Evolutionary conservation across 257 asterid genomes (phyloP), one percentile per base, ranked within the genome.

Genomic region (Mentha longifolia): DNA sequence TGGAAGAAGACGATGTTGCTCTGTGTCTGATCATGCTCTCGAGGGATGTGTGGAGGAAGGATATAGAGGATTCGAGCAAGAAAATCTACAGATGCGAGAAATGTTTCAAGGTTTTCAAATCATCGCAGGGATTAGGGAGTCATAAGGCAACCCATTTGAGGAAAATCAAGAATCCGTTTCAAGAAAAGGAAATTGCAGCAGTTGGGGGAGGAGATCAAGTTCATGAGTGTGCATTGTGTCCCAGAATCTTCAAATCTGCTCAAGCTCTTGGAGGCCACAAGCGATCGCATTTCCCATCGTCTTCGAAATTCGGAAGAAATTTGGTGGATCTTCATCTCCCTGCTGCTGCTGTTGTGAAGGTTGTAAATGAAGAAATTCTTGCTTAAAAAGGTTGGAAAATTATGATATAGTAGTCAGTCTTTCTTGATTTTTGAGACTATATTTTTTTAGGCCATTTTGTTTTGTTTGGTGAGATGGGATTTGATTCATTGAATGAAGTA

Each of bases 251-350:
- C 51, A 81, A 64, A 71, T 85, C 95, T 33, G 88, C 84, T 41
- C 91, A 88, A 66, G 94, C 94, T 37, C 80, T 87, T 7, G 94
- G 94, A 20, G 95, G 95, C 62, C 95, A 85, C 79, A 86, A 88
- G 47, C 81, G 88, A 65, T 83, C 88, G 72, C 89, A 88, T 76
- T 13, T 78, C 22, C 39, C 43, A 30, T 28, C n/a, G n/a, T n/a
- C 67, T 13, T 16, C 66, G 3, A 68, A 51, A 49, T 33, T 33
- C 39, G 57, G 61, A 11, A 0, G 10, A 0, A 19, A 7, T 17
- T 59, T 60, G 43, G 57, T 54, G 28, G 72, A 70, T 76, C 76
- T 67, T 22, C 51, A 72, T 67, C 45, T 65, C 15, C 66, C 73
- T 6, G 33, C 28, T 52, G 39, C 42, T 33, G 39, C 39, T 33